phyloP scores from a whole-genome alignment of 495 filamentous ascomycete species.

The Neurospora discreta region DNA sequence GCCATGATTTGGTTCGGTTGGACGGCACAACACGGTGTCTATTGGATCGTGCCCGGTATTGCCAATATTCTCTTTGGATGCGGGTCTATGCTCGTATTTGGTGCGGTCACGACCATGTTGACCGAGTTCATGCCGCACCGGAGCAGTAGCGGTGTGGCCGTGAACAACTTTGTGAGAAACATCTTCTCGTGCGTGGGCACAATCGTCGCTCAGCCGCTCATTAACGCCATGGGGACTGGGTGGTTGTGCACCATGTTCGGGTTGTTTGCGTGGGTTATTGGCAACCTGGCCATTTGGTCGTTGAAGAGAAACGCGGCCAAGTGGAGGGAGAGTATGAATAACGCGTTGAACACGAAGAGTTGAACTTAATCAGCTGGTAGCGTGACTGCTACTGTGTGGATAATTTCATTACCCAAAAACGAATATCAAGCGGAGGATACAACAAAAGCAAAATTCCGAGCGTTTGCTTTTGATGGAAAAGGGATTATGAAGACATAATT shows the following conservation, averaged over 20 bases:
- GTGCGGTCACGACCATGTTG: conserved; percentile 66
- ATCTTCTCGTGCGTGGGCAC: conserved; percentile 73
- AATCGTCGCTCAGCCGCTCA: conserved; percentile 63
- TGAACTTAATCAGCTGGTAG: neutral
- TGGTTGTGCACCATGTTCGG: conserved; percentile 81
- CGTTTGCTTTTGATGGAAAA: neutral
- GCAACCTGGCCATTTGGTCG: conserved; percentile 46
- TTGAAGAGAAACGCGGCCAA: conserved; percentile 53
- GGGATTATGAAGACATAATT: neutral
- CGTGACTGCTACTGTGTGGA: neutral
- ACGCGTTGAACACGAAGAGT: conserved; percentile 10
- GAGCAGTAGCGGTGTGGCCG: conserved; percentile 66
- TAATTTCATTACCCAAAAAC: neutral
- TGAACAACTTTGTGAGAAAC: conserved; percentile 80
- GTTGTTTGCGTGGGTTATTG: conserved; percentile 45
- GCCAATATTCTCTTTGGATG: conserved; percentile 85
- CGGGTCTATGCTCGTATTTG: conserved; percentile 82
- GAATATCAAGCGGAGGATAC: neutral
- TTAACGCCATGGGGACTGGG: conserved; percentile 73
- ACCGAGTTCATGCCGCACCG: conserved; percentile 82
- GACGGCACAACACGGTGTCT: conserved; percentile 29
- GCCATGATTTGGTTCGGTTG: conserved; percentile 56
- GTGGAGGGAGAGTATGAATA: conserved; percentile 64
- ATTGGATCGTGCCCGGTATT: conserved; percentile 44
- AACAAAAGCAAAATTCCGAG: neutral